Conservation (phyloP, 306 rosid species). For the Quercus dentata region DNA sequence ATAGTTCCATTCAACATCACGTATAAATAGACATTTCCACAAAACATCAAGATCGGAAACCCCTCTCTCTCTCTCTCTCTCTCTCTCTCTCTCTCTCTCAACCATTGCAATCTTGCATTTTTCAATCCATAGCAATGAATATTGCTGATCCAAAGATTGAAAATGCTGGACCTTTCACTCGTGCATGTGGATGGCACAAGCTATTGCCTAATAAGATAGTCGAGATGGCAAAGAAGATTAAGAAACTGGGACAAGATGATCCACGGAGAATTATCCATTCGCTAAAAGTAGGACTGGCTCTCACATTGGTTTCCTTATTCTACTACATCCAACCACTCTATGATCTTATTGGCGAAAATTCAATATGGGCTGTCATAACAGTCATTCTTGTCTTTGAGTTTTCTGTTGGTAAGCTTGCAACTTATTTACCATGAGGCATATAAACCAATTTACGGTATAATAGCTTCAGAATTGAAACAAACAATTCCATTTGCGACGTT, state of each 20-base stretch:
- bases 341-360: constrained; percentile 1
- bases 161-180: background rate
- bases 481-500: background rate
- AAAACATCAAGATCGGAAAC: background rate
- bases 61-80: background rate
- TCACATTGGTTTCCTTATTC: too few species aligned
- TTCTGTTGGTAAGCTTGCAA: constrained; percentile 22
- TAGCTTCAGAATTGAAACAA: too few species aligned
- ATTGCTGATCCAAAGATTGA: background rate
- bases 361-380: constrained; percentile 30
- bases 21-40: background rate
- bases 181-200: background rate
- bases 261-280: too few species aligned
- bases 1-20: background rate
- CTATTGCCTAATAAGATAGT: background rate
- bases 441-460: too few species aligned
- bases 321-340: constrained; percentile 8
- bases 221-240: background rate
- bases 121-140: background rate
- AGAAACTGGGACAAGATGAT: too few species aligned
- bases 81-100: background rate
- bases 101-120: background rate
- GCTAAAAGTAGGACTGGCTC: too few species aligned
- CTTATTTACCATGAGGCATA: background rate
- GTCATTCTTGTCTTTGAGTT: constrained; percentile 23